A percentile compares a stretch with the other conserved stretches of the same genome.
These are phyloP conservation scores for Populus simonii DNA, from an alignment of 345 rosid species.

Conservation along the genomic window DNA sequence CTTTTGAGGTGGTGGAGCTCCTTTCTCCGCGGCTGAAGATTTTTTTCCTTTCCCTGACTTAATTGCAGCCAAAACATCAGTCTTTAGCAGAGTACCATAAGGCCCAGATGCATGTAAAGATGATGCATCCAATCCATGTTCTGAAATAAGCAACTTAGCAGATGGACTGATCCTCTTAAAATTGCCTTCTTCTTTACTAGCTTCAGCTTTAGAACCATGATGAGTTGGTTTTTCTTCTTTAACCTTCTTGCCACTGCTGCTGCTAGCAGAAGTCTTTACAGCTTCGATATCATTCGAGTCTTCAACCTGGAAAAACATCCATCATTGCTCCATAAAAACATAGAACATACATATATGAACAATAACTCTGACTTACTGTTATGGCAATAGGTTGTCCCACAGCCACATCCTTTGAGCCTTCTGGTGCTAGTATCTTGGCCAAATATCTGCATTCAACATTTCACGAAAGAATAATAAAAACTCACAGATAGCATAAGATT, in stretches of 20 bases:
- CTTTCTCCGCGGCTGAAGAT: constrained; percentile 41
- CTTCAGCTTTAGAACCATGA: constrained; percentile 42
- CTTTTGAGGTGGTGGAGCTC: constrained; percentile 38
- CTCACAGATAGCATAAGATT: neutral
- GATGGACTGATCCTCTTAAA: constrained; percentile 89
- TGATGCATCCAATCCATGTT: constrained; percentile 75
- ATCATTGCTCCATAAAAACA: constrained; percentile 3
- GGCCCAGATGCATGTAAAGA: constrained; percentile 81
- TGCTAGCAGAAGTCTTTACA: constrained; percentile 50
- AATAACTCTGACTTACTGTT: constrained; percentile 42
- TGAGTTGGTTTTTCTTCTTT: constrained; percentile 44
- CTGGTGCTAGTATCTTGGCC: constrained; percentile 66
- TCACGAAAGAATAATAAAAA: constrained; percentile 4
- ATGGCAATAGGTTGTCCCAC: constrained; percentile 66
- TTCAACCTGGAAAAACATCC: constrained; percentile 68
- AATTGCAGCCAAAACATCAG: constrained; percentile 77
- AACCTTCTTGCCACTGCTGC: constrained; percentile 42
- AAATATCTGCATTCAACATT: constrained; percentile 45
- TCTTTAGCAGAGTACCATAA: constrained; percentile 75
- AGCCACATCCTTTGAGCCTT: constrained; percentile 67
- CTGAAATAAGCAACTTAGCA: constrained; percentile 71
- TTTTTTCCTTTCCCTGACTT: constrained; percentile 60
- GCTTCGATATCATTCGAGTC: constrained; percentile 65
- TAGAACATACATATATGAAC: neutral
- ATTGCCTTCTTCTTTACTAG: constrained; percentile 31